Percentiles rank a stretch among this genome's conserved stretches.
phyloP scores from a whole-genome alignment of 2,329 filamentous ascomycete genomes.

The Pestalotiopsis fici region DNA sequence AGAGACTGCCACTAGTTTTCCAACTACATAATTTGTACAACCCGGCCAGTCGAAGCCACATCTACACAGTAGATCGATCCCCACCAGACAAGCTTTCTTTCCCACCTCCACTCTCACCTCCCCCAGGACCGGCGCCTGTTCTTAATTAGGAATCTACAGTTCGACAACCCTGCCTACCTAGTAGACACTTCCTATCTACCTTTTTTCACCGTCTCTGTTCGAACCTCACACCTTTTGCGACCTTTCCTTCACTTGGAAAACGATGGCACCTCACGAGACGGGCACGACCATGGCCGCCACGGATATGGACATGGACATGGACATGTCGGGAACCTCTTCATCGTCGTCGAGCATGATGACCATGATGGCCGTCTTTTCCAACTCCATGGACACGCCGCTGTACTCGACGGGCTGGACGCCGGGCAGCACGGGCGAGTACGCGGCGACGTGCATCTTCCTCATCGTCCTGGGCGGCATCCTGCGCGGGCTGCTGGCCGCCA shows the following conservation, averaged over 20 bases:
- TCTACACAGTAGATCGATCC: background rate
- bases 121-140: conserved; percentile 7
- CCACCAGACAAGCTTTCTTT: background rate
- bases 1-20: background rate
- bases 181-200: background rate
- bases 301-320: conserved; percentile 24
- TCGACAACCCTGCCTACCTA: background rate
- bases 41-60: background rate
- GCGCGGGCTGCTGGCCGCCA: conserved; percentile 71
- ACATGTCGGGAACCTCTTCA: conserved; percentile 15
- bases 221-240: background rate
- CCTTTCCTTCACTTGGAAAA: background rate
- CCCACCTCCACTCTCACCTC: background rate
- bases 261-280: background rate
- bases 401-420: conserved; percentile 76
- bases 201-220: background rate
- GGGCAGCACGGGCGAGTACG: conserved; percentile 68
- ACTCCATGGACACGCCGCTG: conserved; percentile 47
- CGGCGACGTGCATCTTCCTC: conserved; percentile 89
- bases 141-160: background rate
- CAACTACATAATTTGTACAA: background rate
- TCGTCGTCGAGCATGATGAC: conserved; percentile 20
- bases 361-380: conserved; percentile 63
- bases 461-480: conserved; percentile 72
- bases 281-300: background rate